Base-by-base conservation (phyloP, 2,329 filamentous ascomycete species). In the Talaromyces verruculosus region DNA sequence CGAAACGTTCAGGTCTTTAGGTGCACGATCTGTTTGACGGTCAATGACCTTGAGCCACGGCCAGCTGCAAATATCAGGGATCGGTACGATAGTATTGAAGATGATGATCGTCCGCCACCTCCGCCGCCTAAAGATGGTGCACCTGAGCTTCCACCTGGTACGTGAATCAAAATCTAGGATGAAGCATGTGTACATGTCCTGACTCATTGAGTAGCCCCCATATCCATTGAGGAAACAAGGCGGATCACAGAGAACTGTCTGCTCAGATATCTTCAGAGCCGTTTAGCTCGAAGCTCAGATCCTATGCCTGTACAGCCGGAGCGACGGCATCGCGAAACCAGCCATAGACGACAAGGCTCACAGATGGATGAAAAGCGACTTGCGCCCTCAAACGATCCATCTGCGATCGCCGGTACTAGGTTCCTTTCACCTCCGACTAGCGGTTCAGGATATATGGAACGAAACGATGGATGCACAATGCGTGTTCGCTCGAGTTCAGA, bases 11-110 rank as follows among this genome's bases (percentile, higher is more conserved):
- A 85, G 41, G 86, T 89, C 43, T 96, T 95, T 77, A 86, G 92
- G 71, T 97, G 93, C 77, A 90, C 91, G 49, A 89, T 91, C 64
- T 97, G 93, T 76, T 81, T 91, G 72, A 95, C 91, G 19, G 88
- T 97, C 74, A 96, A 96, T 74, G 92, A 96, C 74, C 77, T 96
- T 62, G 83, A 85, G 67, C 83, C 84, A 49, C 73, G 73, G 37
- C 69, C 66, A 22, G 74, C 76, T 35, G 22, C 51, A 22, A 58
- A 28, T 19, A 43, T 37, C 33, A 51, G 19, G 35, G 25, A 43
- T 51, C 51, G 33, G 30, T 69, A 68, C 53, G 69, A 72, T 55
- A 11, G 39, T 51, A 33, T 66, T 41, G 61, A 51, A 43, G 65
- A 60, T 49, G 65, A 70, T 59, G 69, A 64, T 19, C 55, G 64